phyloP scores from a whole-genome alignment of 164 flowering plant species.

The Dillenia suffruticosa region DNA sequence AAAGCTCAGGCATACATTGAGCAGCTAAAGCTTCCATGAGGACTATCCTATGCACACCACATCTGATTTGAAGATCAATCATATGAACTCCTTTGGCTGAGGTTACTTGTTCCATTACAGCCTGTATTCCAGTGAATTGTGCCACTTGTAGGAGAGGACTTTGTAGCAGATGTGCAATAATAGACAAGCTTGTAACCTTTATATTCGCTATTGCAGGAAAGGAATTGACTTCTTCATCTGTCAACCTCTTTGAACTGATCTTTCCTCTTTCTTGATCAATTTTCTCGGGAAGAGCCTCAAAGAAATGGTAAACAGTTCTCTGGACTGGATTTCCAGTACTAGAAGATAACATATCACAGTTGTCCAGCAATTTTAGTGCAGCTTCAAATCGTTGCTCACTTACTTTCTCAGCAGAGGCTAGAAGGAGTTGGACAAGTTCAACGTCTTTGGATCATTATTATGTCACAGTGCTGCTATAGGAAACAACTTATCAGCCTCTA shows the following conservation, averaged over 20 bases:
- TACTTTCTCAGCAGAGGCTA: conserved; percentile 51
- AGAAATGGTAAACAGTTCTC: conserved; percentile 42
- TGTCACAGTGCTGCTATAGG: too few species aligned
- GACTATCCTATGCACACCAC: conserved; percentile 34
- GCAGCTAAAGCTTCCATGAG: conserved; percentile 52
- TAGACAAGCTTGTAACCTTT: conserved; percentile 14
- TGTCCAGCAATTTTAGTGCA: conserved; percentile 33
- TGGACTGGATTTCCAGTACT: conserved; percentile 38
- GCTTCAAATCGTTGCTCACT: conserved; percentile 36
- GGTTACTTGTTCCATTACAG: conserved; percentile 35
- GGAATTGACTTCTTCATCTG: background rate
- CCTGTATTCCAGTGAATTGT: conserved; percentile 51
- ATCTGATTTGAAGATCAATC: conserved; percentile 39
- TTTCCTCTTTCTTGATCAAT: conserved; percentile 45
- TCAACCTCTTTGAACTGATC: conserved; percentile 9
- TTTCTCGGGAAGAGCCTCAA: conserved; percentile 45
- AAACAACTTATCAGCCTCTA: too few species aligned
- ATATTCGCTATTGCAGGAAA: conserved; percentile 17
- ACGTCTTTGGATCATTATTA: conserved; percentile 19
- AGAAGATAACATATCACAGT: conserved; percentile 34
- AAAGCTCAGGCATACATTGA: conserved; percentile 32
- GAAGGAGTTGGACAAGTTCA: conserved; percentile 39
- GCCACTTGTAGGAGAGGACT: conserved; percentile 30
- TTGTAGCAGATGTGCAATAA: conserved; percentile 19
- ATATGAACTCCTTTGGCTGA: conserved; percentile 40